A percentile compares a stretch with the other conserved stretches of the same genome.
Conservation (phyloP, 2,329 filamentous ascomycete genomes). For the Reticulascus tulasneorum region DNA sequence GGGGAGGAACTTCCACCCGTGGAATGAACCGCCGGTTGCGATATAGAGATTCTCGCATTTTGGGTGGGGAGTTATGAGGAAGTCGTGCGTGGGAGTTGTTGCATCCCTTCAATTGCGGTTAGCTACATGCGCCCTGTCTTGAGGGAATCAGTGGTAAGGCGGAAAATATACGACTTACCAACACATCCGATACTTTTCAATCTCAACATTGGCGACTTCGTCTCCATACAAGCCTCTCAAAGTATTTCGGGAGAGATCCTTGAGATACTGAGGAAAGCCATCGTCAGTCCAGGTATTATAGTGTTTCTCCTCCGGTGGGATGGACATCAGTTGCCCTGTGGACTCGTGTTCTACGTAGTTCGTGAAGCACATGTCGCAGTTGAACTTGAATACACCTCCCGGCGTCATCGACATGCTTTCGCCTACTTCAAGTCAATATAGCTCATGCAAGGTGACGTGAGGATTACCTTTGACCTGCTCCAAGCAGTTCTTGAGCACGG, state of each 20-base stretch:
- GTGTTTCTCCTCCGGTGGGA: conserved; percentile 37
- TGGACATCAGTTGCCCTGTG: conserved; percentile 48
- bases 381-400: conserved; percentile 56
- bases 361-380: conserved; percentile 55
- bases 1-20: conserved; percentile 63
- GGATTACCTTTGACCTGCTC: conserved; percentile 37
- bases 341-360: conserved; percentile 44
- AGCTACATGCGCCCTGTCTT: background rate
- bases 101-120: conserved; percentile 44
- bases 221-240: conserved; percentile 38
- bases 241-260: conserved; percentile 35
- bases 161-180: conserved; percentile 29
- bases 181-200: conserved; percentile 42
- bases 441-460: background rate
- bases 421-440: conserved; percentile 21
- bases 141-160: conserved; percentile 18
- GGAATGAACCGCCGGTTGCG: conserved; percentile 60
- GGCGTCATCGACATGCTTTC: conserved; percentile 41
- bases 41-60: conserved; percentile 51
- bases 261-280: conserved; percentile 37
- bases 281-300: conserved; percentile 40
- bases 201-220: conserved; percentile 30
- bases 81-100: conserved; percentile 59
- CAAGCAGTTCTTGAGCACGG: conserved; percentile 47
- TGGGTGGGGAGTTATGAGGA: conserved; percentile 52